Base-by-base conservation (phyloP, 2,329 filamentous ascomycete genomes). In the Verticillium isaacii region DNA sequence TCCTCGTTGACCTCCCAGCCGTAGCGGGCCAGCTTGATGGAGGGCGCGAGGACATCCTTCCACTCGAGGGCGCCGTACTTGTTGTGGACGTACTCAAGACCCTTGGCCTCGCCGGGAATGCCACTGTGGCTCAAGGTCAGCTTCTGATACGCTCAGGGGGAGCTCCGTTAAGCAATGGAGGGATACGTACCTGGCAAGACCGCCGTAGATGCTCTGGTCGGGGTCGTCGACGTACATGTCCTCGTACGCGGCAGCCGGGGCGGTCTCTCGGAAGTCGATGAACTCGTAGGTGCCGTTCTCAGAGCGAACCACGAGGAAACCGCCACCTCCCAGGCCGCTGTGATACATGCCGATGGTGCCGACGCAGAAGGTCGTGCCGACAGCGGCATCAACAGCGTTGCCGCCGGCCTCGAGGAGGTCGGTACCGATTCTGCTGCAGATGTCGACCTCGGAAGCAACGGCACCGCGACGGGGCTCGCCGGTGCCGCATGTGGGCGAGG, bases 251-350 rank as follows among this genome's bases (percentile, higher is more conserved):
- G 91, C 90, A 0, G 88, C 90, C 1, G 93, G 92, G 0, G 93
- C 93, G 0, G 86, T 91, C 74, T 96, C 93, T 17, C 93, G 83
- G 72, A 95, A 96, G 72, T 97, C 92, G 66, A 96, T 86, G 66
- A 87, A 90, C 68, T 96, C 91, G 70, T 92, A 94, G 9, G 77
- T 76, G 5, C 89, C 89, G 64, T 90, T 83, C 5, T 82, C 74
- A 2, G 80, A 76, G 63, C 88, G 82, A n/a, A 93, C 81, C 2
- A 93, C 79, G 82, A 90, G 85, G 74, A 95, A 95, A 1, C 92
- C 91, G 15, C 91, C 91, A 3, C 92, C 91, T 6, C 89, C 90
- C 61, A 94, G 85, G 5, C 91, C 91, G 66, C 76, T 79, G 69
- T 90, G 87, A 65, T 89, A 88, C 85, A 89, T 88, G 56, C 78